A percentile compares a stretch with the other conserved stretches of the same genome.
Evolutionary conservation across 2,329 filamentous ascomycete species (phyloP).

Genomic region (Ascochyta viciae-villosae): DNA sequence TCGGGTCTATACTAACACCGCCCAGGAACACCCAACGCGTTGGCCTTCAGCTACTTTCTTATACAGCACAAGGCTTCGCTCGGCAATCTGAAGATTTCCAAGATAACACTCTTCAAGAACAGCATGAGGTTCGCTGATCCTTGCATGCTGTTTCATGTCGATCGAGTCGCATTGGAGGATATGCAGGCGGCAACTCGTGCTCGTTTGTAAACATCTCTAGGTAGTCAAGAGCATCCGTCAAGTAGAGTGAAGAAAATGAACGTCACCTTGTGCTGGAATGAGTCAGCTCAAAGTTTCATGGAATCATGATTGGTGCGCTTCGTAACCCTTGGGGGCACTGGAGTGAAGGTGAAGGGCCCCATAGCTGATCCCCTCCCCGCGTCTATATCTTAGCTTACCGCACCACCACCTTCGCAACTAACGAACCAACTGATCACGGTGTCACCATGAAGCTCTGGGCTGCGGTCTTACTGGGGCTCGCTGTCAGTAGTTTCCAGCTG

Average conservation of each 20-base stretch:
- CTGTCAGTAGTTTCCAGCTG: background rate
- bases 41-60: conserved; percentile 15
- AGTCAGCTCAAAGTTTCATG: background rate
- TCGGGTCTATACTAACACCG: background rate
- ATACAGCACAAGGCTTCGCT: conserved; percentile 15
- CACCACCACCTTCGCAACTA: background rate
- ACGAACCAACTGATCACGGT: background rate
- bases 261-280: background rate
- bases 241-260: background rate
- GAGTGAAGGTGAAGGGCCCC: background rate
- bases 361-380: background rate
- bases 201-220: background rate
- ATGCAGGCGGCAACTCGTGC: background rate
- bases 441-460: background rate
- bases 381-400: background rate
- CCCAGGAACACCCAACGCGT: conserved; percentile 13
- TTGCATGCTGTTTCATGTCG: conserved; percentile 9
- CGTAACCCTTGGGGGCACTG: background rate
- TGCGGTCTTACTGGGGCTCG: background rate
- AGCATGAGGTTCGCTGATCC: conserved; percentile 4
- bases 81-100: conserved; percentile 10
- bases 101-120: conserved; percentile 11
- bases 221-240: background rate
- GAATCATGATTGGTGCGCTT: background rate
- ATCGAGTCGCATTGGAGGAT: background rate